Percentiles rank a stretch among this genome's conserved stretches.
Conservation (phyloP, 495 filamentous ascomycete species). For the Tuber calosporum region DNA sequence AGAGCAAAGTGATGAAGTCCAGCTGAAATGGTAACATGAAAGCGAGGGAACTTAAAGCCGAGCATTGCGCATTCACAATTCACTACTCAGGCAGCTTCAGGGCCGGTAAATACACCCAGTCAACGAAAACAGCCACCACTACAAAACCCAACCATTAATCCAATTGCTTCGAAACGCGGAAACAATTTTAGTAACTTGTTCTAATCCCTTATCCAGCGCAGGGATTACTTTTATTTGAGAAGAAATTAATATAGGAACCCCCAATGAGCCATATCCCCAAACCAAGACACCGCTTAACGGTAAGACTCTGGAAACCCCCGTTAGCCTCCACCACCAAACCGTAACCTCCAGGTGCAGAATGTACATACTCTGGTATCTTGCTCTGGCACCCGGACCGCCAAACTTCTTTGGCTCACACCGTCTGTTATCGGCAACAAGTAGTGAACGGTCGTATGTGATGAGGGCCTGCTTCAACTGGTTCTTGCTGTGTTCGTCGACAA, state of each 20-base stretch:
- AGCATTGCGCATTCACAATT: not conserved
- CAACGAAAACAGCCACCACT: not conserved
- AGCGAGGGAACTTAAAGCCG: not conserved
- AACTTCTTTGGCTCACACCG: conserved; percentile 94
- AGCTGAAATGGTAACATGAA: not conserved
- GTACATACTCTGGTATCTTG: conserved; percentile 92
- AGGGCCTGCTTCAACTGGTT: conserved; percentile 95
- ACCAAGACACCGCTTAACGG: conserved; percentile 47
- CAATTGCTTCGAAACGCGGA: not conserved
- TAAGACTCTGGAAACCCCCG: conserved; percentile 49
- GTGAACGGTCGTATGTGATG: conserved; percentile 87
- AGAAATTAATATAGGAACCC: conserved; percentile 8
- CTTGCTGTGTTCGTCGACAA: conserved; percentile 99
- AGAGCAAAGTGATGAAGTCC: not conserved
- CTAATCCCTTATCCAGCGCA: not conserved
- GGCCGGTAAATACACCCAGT: not conserved
- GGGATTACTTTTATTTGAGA: not conserved
- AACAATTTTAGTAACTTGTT: not conserved
- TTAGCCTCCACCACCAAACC: conserved; percentile 44
- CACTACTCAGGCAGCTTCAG: not conserved
- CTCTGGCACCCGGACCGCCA: conserved; percentile 82
- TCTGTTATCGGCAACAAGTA: conserved; percentile 95
- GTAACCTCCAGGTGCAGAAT: conserved; percentile 37
- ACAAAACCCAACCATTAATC: not conserved
- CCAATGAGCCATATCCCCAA: conserved; percentile 8